Evolutionary conservation across 2,329 filamentous ascomycete species (phyloP), one percentile per base, ranked within the genome.

Genomic region (Corynespora cassiicola): DNA sequence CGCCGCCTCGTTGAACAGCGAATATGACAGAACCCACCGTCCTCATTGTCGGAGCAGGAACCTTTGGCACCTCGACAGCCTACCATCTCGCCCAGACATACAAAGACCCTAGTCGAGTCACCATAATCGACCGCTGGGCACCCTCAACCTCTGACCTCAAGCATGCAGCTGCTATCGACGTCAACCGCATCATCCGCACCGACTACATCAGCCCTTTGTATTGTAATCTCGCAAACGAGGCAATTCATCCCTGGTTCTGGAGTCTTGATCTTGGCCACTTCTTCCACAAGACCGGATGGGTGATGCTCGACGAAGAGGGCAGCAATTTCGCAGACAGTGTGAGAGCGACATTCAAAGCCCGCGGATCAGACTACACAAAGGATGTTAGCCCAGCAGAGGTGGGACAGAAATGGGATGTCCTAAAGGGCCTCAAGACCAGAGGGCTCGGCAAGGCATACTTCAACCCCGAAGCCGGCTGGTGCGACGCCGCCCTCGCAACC

Each of bases 51-150:
- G 82, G 82, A 20, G 79, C 77, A 6, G 83, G 83, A 24, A 78
- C 82, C 22, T 85, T 85, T 54, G 83, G 82, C 17, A 75, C 77
- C 25, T 82, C 79, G 23, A 84, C 81, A 0, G 82, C 82, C 19
- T 79, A 81, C 39, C 75, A 84, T 43, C 73, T 85, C 26, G 76
- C 78, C 42, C 66, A 69, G 31, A 72, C 67, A 38, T 72, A 77
- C 52, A 73, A 77, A 11, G 56, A 61, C 16, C 49, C 71, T 15
- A 74, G 32, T 14, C 17, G 32, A 27, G 39, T 47, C 19, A 50
- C 43, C 6, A 30, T 42, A 25, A 36, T 50, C 16, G 47, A 50
- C 23, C 36, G 41, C 2, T 31, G 36, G 17, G 20, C 21, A 7
- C 65, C 72, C 4, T 76, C 77, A 1, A 72, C 75, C 2, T 59